Base-by-base conservation (phyloP, 139 green algal genomes). In the Desmodesmus armatus region DNA sequence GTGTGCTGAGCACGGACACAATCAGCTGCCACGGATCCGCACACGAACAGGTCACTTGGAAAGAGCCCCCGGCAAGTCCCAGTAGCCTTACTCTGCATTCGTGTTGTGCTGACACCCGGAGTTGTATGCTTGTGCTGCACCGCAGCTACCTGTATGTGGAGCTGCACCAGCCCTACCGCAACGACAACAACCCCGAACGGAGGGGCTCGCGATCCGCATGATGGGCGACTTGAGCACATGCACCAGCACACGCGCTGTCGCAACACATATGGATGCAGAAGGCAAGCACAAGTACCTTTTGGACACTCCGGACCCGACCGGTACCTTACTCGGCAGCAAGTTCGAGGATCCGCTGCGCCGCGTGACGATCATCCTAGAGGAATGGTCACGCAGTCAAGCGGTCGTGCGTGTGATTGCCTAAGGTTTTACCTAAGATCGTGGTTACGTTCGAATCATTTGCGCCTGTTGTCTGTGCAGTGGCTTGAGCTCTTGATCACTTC, bases 151-250 rank as follows among this genome's bases (percentile, higher is more conserved):
- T 69, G 31, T 82, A 71, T 29, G 41, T 82, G 39, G 74, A 82
- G 49, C 51, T 82, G 47, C 74, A 82, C n/a, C 41, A 69, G 49
- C 74, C 74, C 4, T 82, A 41, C 74, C 37, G 74, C 15, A 82
- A 82, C 29, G 51, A 82, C 51, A 70, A 82, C 37, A 58, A 5
- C 33, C 74, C 3, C 25, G 33, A 37, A 51, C 47, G 21, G 27
- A 33, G 2, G 74, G 74, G 21, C 31, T 82, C 4, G 74, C 74
- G 3, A n/a, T 82, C 3, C 74, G 74, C 31, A 82, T 82, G 74
- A 70, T 82, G 49, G 74, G 74, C 1, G 51, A 82, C 19, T 21
- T 82, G 23, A 11, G 33, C 17, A 39, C 69, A 31, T 82, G 74
- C 74, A 82, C 74, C 19, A 82, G 74, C 51, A 82, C 74, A 1